Base-by-base conservation (phyloP, 257 asterid genomes). In the Penstemon newberryi region DNA sequence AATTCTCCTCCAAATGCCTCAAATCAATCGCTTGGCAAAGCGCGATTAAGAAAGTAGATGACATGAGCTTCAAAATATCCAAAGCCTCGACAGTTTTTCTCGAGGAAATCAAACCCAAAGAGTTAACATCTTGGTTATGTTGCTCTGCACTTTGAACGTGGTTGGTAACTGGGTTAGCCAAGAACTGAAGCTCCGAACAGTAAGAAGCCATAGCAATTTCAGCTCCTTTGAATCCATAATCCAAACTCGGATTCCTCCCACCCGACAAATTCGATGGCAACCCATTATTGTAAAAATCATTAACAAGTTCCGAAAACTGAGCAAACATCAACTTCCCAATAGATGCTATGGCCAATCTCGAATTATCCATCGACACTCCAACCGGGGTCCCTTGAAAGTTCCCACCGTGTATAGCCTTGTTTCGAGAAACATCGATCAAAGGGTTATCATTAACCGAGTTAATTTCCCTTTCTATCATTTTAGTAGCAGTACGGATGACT, bases 91-190 rank as follows among this genome's bases (percentile, higher is more conserved):
- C 81, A 0, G 89, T 84, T 3, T 84, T 84, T 1, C 87, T 45
- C 0, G 89, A 84, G 4, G 89, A 84, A 66, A 84, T 84, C 52
- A 84, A 25, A 0, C 89, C 89, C 18, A 84, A 59, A 5, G 89
- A 84, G 69, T 84, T 84, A 3, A 84, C 89, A 8, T 84, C 89
- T 47, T 83, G 89, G 66, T 84, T 84, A 42, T 84, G 86, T 25
- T 81, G 89, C 77, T 84, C 89, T 0, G 89, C 86, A 42, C 86
- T 81, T 41, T 84, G 89, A 6, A 84, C 86, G 25, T 84, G 89
- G 70, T 84, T 84, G 0, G 88, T 83, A 36, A 83, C 88, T 0
- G 88, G 88, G 3, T 83, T 83, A 0, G 85, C 88, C 13, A 83
- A 12, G 68, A 83, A 83, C 19, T 83, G 88, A 8, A 83, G 88